A percentile compares a stretch with the other conserved stretches of the same genome.
phyloP scores from a whole-genome alignment of 2,329 filamentous ascomycete species.

The Alternaria novae-zelandiae region DNA sequence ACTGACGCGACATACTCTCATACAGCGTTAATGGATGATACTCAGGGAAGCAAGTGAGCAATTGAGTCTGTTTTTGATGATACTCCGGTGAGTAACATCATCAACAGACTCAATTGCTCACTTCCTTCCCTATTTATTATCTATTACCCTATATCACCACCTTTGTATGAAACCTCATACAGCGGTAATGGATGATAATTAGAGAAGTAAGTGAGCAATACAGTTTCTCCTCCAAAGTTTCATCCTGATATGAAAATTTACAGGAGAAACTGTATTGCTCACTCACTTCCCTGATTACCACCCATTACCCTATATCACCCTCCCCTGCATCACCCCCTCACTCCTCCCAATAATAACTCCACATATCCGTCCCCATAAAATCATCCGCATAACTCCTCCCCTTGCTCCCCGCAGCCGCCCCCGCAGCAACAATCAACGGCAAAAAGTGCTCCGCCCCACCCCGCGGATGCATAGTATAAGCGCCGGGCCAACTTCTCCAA shows the following conservation, averaged over 20 bases:
- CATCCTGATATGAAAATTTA: background rate
- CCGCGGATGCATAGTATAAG: slow-evolving; percentile 62
- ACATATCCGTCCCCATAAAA: slow-evolving; percentile 58
- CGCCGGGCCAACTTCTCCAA: slow-evolving; percentile 59
- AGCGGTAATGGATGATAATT: background rate
- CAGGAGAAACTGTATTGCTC: background rate
- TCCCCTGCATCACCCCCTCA: background rate
- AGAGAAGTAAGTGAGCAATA: background rate
- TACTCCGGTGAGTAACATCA: background rate
- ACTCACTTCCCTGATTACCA: background rate
- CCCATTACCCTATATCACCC: background rate
- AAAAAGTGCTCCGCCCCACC: slow-evolving; percentile 65
- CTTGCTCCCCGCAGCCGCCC: slow-evolving; percentile 54
- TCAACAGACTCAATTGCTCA: background rate
- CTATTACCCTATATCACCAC: background rate
- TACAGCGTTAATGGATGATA: background rate
- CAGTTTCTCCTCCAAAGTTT: background rate
- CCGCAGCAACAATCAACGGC: slow-evolving; percentile 64
- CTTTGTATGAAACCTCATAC: background rate
- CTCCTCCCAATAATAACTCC: slow-evolving; percentile 62
- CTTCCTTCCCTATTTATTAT: background rate
- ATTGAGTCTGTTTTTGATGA: background rate
- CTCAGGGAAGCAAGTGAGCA: background rate
- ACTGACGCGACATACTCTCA: background rate
- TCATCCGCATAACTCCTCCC: slow-evolving; percentile 58